A percentile compares a stretch with the other conserved stretches of the same genome.
These are phyloP conservation scores for Rubia peregrina DNA, from an alignment of 305 asterid genomes.

Conservation along the genomic window DNA sequence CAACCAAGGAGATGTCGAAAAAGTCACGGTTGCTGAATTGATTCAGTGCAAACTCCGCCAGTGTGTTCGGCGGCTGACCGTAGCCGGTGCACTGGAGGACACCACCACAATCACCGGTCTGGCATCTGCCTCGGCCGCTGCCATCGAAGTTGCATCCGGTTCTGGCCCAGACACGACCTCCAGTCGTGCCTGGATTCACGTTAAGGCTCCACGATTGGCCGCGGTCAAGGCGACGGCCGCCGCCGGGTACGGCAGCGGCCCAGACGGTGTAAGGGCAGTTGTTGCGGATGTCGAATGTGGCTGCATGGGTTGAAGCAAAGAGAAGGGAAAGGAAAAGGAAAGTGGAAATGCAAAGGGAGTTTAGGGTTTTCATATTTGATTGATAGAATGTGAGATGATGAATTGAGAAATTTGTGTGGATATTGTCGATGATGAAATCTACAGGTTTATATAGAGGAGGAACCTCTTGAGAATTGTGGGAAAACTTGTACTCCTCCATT, in stretches of 20 bases:
- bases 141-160: constrained; percentile 37
- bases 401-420: background rate
- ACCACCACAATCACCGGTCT: constrained; percentile 47
- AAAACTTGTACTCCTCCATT: background rate
- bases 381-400: too few relatives aligned
- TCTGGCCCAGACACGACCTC: constrained; percentile 33
- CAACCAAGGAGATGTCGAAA: constrained; percentile 37
- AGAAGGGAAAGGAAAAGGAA: constrained; percentile 15
- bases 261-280: constrained; percentile 38
- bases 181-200: constrained; percentile 22
- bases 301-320: constrained; percentile 19
- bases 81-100: constrained; percentile 23
- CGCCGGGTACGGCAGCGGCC: constrained; percentile 44
- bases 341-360: background rate
- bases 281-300: constrained; percentile 30
- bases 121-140: constrained; percentile 30
- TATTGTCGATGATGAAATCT: background rate
- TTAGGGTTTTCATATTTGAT: background rate
- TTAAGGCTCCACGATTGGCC: constrained; percentile 35
- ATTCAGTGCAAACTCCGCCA: constrained; percentile 38
- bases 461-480: background rate
- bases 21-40: constrained; percentile 30
- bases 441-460: background rate
- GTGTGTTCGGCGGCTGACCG: constrained; percentile 36
- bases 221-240: constrained; percentile 26